phyloP scores from a whole-genome alignment of 148 eudicot genomes.

The Camellia japonica region DNA sequence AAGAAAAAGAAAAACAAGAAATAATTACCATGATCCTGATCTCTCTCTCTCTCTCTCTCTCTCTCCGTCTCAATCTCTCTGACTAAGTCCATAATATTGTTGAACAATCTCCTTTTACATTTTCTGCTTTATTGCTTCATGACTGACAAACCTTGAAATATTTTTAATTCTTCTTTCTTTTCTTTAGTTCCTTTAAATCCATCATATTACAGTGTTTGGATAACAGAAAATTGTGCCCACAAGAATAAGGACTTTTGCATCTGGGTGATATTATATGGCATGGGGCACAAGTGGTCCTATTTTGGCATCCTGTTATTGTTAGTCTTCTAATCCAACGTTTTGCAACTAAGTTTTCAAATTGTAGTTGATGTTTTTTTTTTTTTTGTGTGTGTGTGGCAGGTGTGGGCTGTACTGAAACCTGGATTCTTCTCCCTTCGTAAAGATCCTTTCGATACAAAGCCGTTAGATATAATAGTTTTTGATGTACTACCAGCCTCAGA shows the following conservation, averaged over 20 bases:
- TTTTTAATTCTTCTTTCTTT: not conserved
- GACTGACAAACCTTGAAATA: not conserved
- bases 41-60: not conserved
- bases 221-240: not conserved
- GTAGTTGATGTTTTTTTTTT: not conserved
- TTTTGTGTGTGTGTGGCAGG: constrained; percentile 53
- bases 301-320: not conserved
- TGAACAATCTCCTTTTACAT: not conserved
- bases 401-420: constrained; percentile 97
- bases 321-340: not conserved
- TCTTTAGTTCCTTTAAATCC: not conserved
- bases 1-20: too few relatives aligned
- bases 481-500: constrained; percentile 87
- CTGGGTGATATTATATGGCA: not conserved
- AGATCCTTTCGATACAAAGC: constrained; percentile 76
- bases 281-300: constrained; percentile 2
- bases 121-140: not conserved
- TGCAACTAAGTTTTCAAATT: not conserved
- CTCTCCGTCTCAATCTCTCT: too few relatives aligned
- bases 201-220: not conserved
- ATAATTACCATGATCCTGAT: not conserved
- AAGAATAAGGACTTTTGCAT: not conserved
- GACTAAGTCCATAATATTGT: not conserved
- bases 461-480: constrained; percentile 83
- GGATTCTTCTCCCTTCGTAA: constrained; percentile 92